Conservation (phyloP, 192 early-diverging fungal species). For the Entophlyctis luteolus region DNA sequence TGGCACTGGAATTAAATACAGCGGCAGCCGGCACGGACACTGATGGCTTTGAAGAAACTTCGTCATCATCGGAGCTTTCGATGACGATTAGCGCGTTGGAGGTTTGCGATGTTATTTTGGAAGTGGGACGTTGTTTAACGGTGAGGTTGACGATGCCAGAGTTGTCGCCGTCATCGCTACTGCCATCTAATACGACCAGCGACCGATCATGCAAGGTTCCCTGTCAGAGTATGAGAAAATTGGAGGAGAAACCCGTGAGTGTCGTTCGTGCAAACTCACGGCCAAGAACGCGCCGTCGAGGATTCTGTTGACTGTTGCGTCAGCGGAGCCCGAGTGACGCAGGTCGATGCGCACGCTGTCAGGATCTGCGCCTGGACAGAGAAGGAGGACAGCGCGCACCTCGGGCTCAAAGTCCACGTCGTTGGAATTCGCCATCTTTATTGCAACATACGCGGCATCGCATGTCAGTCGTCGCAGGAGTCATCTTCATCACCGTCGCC, state of each 20-base stretch:
- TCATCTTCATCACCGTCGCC: not conserved
- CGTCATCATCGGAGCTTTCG: too few relatives aligned
- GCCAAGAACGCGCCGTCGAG: conserved; percentile 23
- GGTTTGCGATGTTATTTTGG: not conserved
- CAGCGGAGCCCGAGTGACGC: not conserved
- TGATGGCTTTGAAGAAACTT: too few relatives aligned
- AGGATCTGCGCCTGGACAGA: not conserved
- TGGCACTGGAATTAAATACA: too few relatives aligned
- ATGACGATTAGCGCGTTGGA: too few relatives aligned
- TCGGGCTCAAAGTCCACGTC: not conserved
- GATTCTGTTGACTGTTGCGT: conserved; percentile 21
- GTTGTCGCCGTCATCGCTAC: not conserved
- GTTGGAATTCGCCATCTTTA: too few relatives aligned
- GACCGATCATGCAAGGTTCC: not conserved
- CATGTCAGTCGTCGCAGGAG: too few relatives aligned
- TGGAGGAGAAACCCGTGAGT: too few relatives aligned
- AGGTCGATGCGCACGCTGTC: not conserved
- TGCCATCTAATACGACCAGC: not conserved
- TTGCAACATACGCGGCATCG: too few relatives aligned
- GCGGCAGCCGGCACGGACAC: too few relatives aligned
- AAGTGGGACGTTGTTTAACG: not conserved
- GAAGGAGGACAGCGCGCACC: not conserved
- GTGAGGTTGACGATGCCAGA: not conserved
- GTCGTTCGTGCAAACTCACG: not conserved
- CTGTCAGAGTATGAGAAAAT: too few relatives aligned